These are phyloP conservation scores for Lentinula novae-zelandiae DNA, from an alignment of 1,284 basidiomycete species.

Conservation along the genomic window DNA sequence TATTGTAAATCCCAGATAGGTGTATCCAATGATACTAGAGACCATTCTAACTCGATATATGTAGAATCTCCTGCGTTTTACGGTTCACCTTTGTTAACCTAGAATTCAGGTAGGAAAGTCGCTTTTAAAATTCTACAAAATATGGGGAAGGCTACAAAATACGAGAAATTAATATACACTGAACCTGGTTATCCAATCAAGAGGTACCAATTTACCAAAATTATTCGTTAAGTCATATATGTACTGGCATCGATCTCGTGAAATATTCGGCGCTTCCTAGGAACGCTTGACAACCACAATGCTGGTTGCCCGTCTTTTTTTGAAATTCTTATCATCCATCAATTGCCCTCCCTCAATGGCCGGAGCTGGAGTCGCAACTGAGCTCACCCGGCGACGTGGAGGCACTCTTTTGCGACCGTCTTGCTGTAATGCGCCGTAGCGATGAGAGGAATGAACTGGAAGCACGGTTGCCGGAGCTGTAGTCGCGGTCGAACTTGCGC, in stretches of 20 bases:
- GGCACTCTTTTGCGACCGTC: constrained; percentile 1
- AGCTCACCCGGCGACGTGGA: constrained; percentile 13
- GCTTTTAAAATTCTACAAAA: neutral
- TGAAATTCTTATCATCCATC: neutral
- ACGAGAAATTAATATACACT: neutral
- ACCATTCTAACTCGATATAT: too few species aligned
- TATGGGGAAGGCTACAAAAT: neutral
- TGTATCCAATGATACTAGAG: neutral
- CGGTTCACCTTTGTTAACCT: too few species aligned
- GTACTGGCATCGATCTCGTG: neutral
- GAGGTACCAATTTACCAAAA: neutral
- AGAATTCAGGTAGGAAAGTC: too few species aligned
- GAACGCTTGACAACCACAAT: constrained; percentile 1
- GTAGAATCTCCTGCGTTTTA: neutral
- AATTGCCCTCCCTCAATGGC: neutral
- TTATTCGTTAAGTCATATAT: neutral
- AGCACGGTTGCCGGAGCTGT: neutral
- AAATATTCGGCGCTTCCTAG: neutral
- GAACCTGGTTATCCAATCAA: too few species aligned
- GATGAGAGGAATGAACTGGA: too few species aligned
- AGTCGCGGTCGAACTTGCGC: constrained; percentile 8
- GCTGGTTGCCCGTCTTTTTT: neutral
- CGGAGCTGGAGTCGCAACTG: neutral
- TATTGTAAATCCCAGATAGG: neutral
- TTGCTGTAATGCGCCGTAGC: constrained; percentile 5